Evolutionary conservation across 805 yeast genomes (phyloP).

Genomic region (Torulaspora gathmanii): DNA sequence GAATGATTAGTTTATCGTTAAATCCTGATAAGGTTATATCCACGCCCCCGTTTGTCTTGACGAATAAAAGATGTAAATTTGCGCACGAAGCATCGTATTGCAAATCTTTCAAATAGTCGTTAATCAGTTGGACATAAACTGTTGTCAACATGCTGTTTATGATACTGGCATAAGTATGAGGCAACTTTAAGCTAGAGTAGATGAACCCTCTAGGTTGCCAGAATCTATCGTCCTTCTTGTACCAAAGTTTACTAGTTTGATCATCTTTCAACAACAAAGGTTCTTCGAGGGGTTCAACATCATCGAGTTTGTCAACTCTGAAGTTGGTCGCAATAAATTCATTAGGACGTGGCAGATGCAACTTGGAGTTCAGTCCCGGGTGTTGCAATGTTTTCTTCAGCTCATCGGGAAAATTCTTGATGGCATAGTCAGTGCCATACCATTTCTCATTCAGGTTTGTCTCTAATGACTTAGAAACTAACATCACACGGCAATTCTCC

Average conservation of each 20-base stretch:
- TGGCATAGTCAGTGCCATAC: constrained; percentile 82
- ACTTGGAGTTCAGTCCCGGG: constrained; percentile 32
- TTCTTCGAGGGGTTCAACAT: constrained; percentile 38
- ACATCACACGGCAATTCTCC: constrained; percentile 54
- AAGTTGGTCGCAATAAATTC: constrained; percentile 80
- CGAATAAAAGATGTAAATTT: constrained; percentile 57
- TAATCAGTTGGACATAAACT: constrained; percentile 63
- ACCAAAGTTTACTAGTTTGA: constrained; percentile 64
- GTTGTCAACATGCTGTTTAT: constrained; percentile 53
- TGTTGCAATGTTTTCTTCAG: constrained; percentile 36
- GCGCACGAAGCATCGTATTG: constrained; percentile 84
- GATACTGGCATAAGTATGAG: constrained; percentile 58
- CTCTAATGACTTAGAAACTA: constrained; percentile 50
- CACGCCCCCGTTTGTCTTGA: constrained; percentile 64
- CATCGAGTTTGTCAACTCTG: constrained; percentile 45
- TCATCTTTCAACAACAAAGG: constrained; percentile 60
- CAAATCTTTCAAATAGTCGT: constrained; percentile 64
- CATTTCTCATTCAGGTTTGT: constrained; percentile 63
- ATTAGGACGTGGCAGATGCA: constrained; percentile 68
- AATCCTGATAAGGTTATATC: constrained; percentile 69
- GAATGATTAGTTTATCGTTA: constrained; percentile 68
- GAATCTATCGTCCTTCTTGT: constrained; percentile 82
- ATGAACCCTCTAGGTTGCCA: constrained; percentile 83
- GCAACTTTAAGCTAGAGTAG: constrained; percentile 58
- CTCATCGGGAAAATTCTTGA: constrained; percentile 41